These are phyloP conservation scores for Penicillium crustosum DNA, from an alignment of 2,329 filamentous ascomycete species.

Conservation along the genomic window DNA sequence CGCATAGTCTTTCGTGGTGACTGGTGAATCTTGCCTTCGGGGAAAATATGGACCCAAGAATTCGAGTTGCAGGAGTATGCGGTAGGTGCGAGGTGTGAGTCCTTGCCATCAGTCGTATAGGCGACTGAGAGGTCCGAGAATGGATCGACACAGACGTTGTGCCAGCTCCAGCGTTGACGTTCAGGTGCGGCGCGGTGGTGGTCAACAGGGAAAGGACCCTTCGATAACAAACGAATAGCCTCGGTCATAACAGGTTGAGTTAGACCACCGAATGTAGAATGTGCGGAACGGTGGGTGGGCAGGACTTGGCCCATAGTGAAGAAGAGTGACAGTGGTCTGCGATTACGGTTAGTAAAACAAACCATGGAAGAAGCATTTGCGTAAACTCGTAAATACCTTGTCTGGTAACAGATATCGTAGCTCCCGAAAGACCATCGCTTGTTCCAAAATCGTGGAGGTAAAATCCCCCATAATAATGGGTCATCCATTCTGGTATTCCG, in stretches of 20 bases:
- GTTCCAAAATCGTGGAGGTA: slow-evolving; percentile 74
- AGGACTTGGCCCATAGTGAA: slow-evolving; percentile 88
- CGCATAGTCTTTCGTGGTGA: slow-evolving; percentile 74
- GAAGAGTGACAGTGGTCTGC: slow-evolving; percentile 69
- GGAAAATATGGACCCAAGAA: slow-evolving; percentile 93
- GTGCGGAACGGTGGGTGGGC: slow-evolving; percentile 76
- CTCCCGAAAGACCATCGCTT: slow-evolving; percentile 87
- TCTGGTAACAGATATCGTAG: slow-evolving; percentile 93
- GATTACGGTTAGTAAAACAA: slow-evolving; percentile 3
- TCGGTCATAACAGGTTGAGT: slow-evolving; percentile 88
- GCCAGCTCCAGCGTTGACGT: slow-evolving; percentile 39
- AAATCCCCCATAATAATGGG: slow-evolving; percentile 86
- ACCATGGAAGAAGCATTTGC: neutral
- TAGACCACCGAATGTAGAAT: slow-evolving; percentile 78
- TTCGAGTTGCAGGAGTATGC: slow-evolving; percentile 68
- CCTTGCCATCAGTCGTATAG: slow-evolving; percentile 42
- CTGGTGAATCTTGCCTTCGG: slow-evolving; percentile 93
- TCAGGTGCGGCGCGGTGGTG: slow-evolving; percentile 43
- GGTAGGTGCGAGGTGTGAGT: slow-evolving; percentile 66
- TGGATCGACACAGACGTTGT: slow-evolving; percentile 48
- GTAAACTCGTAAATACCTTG: slow-evolving; percentile 57
- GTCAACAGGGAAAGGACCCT: slow-evolving; percentile 58
- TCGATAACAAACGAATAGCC: slow-evolving; percentile 77
- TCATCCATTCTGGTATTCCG: slow-evolving; percentile 73
- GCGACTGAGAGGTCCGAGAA: slow-evolving; percentile 47